Evolutionary conservation across 2,329 filamentous ascomycete species (phyloP).

Genomic region (Pseudogymnoascus sp.): DNA sequence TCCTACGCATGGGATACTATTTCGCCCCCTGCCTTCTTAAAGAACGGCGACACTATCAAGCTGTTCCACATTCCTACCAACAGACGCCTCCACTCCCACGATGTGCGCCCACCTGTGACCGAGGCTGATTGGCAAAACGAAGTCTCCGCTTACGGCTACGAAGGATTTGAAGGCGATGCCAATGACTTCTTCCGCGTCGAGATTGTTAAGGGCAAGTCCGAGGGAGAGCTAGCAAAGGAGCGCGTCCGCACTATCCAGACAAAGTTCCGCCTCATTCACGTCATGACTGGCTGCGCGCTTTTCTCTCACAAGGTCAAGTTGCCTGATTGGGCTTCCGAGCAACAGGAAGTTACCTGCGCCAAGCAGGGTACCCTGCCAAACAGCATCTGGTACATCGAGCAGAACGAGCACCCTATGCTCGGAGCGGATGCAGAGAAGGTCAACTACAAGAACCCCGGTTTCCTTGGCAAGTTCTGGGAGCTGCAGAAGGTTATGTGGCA

Average conservation of each 20-base stretch:
- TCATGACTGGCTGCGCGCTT: slow-evolving; percentile 93
- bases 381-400: slow-evolving; percentile 94
- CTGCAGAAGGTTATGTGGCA: slow-evolving; percentile 98
- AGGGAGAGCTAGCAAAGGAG: slow-evolving; percentile 68
- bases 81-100: slow-evolving; percentile 90
- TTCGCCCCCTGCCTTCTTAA: slow-evolving; percentile 57
- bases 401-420: slow-evolving; percentile 75
- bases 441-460: slow-evolving; percentile 90
- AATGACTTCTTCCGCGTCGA: slow-evolving; percentile 95
- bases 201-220: slow-evolving; percentile 84
- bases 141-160: slow-evolving; percentile 93
- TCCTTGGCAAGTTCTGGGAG: slow-evolving; percentile 97
- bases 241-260: slow-evolving; percentile 88
- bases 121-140: slow-evolving; percentile 94
- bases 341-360: slow-evolving; percentile 98
- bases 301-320: slow-evolving; percentile 99
- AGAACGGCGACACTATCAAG: slow-evolving; percentile 71
- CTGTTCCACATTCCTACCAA: slow-evolving; percentile 78
- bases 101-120: slow-evolving; percentile 77
- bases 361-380: slow-evolving; percentile 86
- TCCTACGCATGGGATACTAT: slow-evolving; percentile 76
- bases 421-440: slow-evolving; percentile 76
- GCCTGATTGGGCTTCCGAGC: slow-evolving; percentile 94
- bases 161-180: slow-evolving; percentile 92
- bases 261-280: slow-evolving; percentile 89